Evolutionary conservation across 2,329 filamentous ascomycete genomes (phyloP).

Genomic region (Aspergillus ruber): DNA sequence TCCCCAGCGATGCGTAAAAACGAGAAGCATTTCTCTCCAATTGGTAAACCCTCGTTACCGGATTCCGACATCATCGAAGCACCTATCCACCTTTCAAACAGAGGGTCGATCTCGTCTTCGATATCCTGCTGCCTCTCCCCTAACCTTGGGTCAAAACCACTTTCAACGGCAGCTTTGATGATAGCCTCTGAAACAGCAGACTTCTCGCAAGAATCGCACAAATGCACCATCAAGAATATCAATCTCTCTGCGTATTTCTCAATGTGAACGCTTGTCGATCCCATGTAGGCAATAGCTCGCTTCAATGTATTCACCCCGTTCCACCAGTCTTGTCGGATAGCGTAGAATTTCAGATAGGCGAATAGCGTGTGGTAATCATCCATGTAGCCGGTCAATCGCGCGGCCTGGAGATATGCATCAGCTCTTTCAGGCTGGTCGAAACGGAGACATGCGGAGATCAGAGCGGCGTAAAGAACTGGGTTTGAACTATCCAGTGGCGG

Average conservation of each 20-base stretch:
- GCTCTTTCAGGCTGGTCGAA: slow-evolving; percentile 37
- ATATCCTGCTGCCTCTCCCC: slow-evolving; percentile 24
- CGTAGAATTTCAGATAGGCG: slow-evolving; percentile 34
- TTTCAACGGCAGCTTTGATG: slow-evolving; percentile 29
- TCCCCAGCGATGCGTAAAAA: slow-evolving; percentile 27
- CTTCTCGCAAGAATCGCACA: slow-evolving; percentile 31
- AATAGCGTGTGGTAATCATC: slow-evolving; percentile 33
- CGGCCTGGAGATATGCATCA: slow-evolving; percentile 34
- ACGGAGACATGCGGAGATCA: slow-evolving; percentile 32
- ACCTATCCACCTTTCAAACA: slow-evolving; percentile 22
- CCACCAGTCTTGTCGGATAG: slow-evolving; percentile 30
- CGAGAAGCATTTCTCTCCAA: slow-evolving; percentile 27
- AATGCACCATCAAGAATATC: slow-evolving; percentile 32
- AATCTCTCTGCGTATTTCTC: slow-evolving; percentile 25
- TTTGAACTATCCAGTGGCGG: slow-evolving; percentile 30
- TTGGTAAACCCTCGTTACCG: slow-evolving; percentile 12
- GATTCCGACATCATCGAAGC: slow-evolving; percentile 16
- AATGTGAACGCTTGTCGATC: slow-evolving; percentile 26
- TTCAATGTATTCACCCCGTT: slow-evolving; percentile 27
- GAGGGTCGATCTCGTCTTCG: slow-evolving; percentile 14
- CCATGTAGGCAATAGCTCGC: slow-evolving; percentile 30
- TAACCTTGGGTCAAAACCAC: slow-evolving; percentile 27
- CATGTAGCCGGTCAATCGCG: slow-evolving; percentile 29
- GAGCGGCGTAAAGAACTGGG: slow-evolving; percentile 26
- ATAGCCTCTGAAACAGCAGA: slow-evolving; percentile 24